These are phyloP conservation scores for Amanita rubescens DNA, from an alignment of 768 basidiomycete species.

Conservation along the genomic window DNA sequence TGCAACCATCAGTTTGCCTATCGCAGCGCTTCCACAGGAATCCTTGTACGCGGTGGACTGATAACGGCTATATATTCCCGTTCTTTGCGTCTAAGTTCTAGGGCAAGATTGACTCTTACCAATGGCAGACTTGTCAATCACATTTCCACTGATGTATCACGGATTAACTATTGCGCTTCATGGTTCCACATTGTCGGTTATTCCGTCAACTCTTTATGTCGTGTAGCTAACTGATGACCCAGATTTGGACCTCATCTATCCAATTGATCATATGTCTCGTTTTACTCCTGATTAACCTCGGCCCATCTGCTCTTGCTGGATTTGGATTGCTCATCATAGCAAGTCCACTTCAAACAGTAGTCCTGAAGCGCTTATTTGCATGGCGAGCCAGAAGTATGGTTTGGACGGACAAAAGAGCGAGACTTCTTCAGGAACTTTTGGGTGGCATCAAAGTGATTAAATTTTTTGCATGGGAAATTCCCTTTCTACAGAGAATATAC, in stretches of 20 bases:
- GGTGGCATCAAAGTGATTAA: slow-evolving; percentile 91
- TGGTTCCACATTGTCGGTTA: slow-evolving; percentile 66
- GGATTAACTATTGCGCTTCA: slow-evolving; percentile 81
- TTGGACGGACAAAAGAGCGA: slow-evolving; percentile 89
- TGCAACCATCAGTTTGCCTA: too few species aligned
- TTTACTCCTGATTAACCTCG: slow-evolving; percentile 67
- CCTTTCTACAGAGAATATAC: slow-evolving; percentile 69
- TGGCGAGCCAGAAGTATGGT: slow-evolving; percentile 69
- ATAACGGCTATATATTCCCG: slow-evolving; percentile 78
- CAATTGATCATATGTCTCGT: slow-evolving; percentile 73
- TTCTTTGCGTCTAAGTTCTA: slow-evolving; percentile 67
- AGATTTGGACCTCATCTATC: slow-evolving; percentile 68
- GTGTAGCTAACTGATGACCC: slow-evolving; percentile 1
- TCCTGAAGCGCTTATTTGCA: slow-evolving; percentile 68
- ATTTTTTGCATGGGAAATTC: slow-evolving; percentile 82
- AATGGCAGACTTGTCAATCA: slow-evolving; percentile 92
- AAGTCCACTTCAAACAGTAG: slow-evolving; percentile 66
- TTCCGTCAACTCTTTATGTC: neutral
- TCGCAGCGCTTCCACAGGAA: slow-evolving; percentile 32
- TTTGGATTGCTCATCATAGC: slow-evolving; percentile 58
- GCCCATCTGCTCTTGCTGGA: slow-evolving; percentile 49
- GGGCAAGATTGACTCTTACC: slow-evolving; percentile 70
- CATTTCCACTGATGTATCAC: slow-evolving; percentile 86
- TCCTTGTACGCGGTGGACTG: slow-evolving; percentile 13
- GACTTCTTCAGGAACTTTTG: slow-evolving; percentile 82